These are phyloP conservation scores for Hawksworthiomyces lignivorus DNA, from an alignment of 2,329 filamentous ascomycete species.

Conservation along the genomic window DNA sequence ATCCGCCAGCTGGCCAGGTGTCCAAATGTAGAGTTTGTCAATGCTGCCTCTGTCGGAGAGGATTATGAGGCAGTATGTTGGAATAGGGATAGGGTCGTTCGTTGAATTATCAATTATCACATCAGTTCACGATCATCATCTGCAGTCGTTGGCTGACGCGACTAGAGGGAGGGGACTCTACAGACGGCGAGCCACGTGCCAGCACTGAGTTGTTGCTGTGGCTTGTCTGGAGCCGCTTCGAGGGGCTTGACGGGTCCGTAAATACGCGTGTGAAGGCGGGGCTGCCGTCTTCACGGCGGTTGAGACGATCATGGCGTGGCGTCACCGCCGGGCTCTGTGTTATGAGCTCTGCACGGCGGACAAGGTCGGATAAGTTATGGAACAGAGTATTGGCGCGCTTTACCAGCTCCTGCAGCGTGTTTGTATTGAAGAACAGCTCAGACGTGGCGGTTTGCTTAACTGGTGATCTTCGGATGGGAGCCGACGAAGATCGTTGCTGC, in stretches of 20 bases:
- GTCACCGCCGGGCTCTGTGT: constrained; percentile 48
- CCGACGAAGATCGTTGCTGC: constrained; percentile 38
- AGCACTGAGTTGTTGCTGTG: constrained; percentile 47
- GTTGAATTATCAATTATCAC: no score
- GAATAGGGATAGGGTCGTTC: no score
- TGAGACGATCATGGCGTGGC: constrained; percentile 36
- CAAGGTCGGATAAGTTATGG: constrained; percentile 50
- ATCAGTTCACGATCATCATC: constrained; percentile 56
- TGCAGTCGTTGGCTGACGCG: constrained; percentile 48
- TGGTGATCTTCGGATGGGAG: constrained; percentile 27
- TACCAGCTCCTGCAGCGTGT: constrained; percentile 59
- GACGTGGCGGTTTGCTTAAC: constrained; percentile 32
- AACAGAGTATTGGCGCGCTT: constrained; percentile 53
- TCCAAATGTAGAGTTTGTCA: no score
- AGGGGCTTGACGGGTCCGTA: constrained; percentile 52
- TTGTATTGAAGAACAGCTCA: constrained; percentile 60
- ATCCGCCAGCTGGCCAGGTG: no score
- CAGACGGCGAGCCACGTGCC: constrained; percentile 33
- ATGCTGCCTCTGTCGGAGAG: no score
- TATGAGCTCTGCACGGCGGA: constrained; percentile 52
- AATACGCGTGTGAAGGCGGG: constrained; percentile 63
- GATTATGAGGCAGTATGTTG: no score
- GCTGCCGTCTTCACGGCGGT: constrained; percentile 42
- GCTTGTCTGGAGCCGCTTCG: constrained; percentile 42
- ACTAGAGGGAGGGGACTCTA: constrained; percentile 45